phyloP scores from a whole-genome alignment of 2,329 filamentous ascomycete species.

The Pseudomassariella vexata region DNA sequence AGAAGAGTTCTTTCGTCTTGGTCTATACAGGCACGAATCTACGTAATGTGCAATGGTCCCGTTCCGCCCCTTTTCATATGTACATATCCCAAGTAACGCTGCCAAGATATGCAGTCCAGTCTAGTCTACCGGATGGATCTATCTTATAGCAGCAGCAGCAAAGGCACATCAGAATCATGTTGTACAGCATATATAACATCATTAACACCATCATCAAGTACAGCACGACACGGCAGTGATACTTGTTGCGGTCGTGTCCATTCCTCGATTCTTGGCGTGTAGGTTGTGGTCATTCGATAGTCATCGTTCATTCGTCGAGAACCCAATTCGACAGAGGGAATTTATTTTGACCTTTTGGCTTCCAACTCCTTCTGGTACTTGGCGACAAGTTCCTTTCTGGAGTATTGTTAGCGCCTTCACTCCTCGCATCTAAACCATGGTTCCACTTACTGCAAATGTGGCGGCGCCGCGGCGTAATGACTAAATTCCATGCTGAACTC shows the following conservation, averaged over 20 bases:
- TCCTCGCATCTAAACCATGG: not conserved
- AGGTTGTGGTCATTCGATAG: no score
- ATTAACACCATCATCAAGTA: not conserved
- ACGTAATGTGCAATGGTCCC: no score
- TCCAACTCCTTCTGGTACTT: conserved; percentile 56
- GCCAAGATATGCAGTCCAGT: conserved; percentile 1
- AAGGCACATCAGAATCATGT: conserved; percentile 3
- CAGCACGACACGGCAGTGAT: not conserved
- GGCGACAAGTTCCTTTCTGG: conserved; percentile 52
- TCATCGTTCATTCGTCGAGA: no score
- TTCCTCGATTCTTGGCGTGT: no score
- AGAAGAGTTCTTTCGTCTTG: no score
- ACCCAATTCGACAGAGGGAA: not conserved
- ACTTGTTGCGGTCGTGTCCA: no score
- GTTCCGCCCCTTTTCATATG: conserved; percentile 2
- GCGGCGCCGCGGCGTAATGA: conserved; percentile 83
- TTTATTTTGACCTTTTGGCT: conserved; percentile 49
- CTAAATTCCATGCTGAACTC: conserved; percentile 99
- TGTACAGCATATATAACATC: not conserved
- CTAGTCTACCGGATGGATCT: conserved; percentile 3
- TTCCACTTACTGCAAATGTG: conserved; percentile 74
- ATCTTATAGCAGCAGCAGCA: no score
- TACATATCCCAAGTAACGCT: conserved; percentile 3
- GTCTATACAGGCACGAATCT: no score
- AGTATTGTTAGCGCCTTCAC: conserved; percentile 21